A percentile compares a stretch with the other conserved stretches of the same genome.
Evolutionary conservation across 2,329 filamentous ascomycete species (phyloP).

Genomic region (Fusarium sp.): DNA sequence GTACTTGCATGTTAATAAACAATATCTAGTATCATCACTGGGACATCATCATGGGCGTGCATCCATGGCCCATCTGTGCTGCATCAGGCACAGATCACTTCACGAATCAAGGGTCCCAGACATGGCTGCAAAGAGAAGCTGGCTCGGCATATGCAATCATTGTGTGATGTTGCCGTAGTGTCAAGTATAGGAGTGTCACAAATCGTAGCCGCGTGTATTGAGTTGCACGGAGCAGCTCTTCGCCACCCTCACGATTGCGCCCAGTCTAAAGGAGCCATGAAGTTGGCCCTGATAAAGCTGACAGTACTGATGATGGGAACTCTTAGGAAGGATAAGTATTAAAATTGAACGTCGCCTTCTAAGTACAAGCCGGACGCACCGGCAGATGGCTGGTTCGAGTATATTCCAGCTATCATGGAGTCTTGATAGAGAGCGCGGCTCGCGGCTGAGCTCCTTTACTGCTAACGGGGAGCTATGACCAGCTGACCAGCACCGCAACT

Average conservation of each 20-base stretch:
- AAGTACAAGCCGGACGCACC: background rate
- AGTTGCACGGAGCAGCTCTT: background rate
- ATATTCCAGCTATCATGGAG: background rate
- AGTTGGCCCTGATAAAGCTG: background rate
- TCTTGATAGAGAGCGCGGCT: background rate
- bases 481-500: background rate
- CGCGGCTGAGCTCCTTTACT: background rate
- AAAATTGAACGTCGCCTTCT: background rate
- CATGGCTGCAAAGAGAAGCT: background rate
- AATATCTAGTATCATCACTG: too few species aligned
- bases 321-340: background rate
- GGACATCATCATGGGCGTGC: fast-evolving
- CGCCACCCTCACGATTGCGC: background rate
- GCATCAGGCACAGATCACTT: background rate
- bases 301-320: background rate
- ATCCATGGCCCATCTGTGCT: background rate
- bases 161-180: background rate
- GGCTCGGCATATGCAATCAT: too few species aligned
- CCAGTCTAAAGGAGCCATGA: background rate
- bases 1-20: background rate
- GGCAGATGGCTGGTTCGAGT: background rate
- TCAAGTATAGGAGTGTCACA: too few species aligned
- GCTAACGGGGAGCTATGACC: background rate
- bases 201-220: background rate
- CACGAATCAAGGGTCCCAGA: too few species aligned